Percentiles rank a stretch among this genome's conserved stretches.
phyloP scores from a whole-genome alignment of 2,329 filamentous ascomycete genomes.

The Cadophora sp. region DNA sequence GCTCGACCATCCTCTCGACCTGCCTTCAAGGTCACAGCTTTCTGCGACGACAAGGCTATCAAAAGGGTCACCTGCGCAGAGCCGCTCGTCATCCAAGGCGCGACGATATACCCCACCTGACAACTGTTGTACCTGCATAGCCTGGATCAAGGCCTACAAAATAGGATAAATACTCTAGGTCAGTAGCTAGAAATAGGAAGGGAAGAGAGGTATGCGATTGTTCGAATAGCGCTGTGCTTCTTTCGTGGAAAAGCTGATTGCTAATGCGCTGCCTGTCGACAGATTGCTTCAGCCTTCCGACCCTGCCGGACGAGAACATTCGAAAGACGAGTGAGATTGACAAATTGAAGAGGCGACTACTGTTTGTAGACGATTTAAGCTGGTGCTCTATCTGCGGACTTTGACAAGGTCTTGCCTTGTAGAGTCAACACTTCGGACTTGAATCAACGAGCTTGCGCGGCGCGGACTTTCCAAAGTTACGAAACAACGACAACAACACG shows the following conservation, averaged over 20 bases:
- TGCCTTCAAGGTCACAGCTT: neutral
- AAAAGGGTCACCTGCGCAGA: neutral
- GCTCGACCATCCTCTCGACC: neutral
- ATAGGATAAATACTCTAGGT: neutral
- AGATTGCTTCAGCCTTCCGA: slow-evolving; percentile 19
- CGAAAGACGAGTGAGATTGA: slow-evolving; percentile 9
- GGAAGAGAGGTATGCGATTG: neutral
- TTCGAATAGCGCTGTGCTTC: neutral
- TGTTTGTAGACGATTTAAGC: neutral
- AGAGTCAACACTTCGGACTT: slow-evolving; percentile 1
- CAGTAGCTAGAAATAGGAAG: neutral
- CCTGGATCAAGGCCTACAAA: neutral
- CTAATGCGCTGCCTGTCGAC: slow-evolving; percentile 8
- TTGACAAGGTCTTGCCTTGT: neutral
- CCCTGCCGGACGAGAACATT: slow-evolving; percentile 13
- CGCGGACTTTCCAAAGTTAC: neutral
- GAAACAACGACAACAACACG: slow-evolving; percentile 3
- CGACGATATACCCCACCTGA: slow-evolving; percentile 10
- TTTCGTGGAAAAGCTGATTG: slow-evolving; percentile 5
- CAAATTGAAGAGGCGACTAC: slow-evolving; percentile 7
- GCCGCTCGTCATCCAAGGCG: neutral
- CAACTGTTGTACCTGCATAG: slow-evolving; percentile 23
- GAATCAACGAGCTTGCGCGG: slow-evolving; percentile 5
- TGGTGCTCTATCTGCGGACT: neutral
- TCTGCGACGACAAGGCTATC: neutral